Evolutionary conservation across 2,329 filamentous ascomycete species (phyloP), one percentile per base, ranked within the genome.

Genomic region (Trichoderma oligosporum): DNA sequence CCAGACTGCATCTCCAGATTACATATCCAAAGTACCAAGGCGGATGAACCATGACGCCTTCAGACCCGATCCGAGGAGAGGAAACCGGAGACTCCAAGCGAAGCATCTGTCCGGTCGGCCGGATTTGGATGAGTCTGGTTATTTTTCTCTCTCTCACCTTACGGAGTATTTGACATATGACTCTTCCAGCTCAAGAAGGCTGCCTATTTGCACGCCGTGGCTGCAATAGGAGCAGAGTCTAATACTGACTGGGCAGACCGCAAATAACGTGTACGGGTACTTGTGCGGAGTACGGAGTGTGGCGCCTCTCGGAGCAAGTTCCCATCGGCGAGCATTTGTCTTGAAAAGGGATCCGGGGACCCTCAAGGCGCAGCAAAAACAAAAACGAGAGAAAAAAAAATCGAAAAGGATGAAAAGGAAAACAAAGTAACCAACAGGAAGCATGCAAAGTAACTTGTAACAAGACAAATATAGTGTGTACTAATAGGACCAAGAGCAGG

Each of bases 81-180:
- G 42, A 25, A 46, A 36, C 39, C 16, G n/a, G 35, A 20, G 39
- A 33, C 20, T 5, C 46, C 31, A 27, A 49, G 29, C 18, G 46
- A 44, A 8, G 38, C 20, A 20, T 47, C 44, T 33, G 44, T 18
- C 31, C 27, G 31, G n/a, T n/a, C n/a, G n/a, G n/a, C n/a, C n/a
- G n/a, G n/a, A n/a, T n/a, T n/a, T n/a, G n/a, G n/a, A n/a, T n/a
- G n/a, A n/a, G 44, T 46, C 44, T 46, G 42, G 27, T 24, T 46
- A 4, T 42, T 22, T 4, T 42, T 9, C 39, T 42, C 39, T 42
- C n/a, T n/a, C 39, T 24, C 27, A 22, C 22, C 9, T n/a, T n/a
- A n/a, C n/a, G n/a, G n/a, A n/a, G n/a, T n/a, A 12, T 48, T 54
- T 57, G 55, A 45, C 47, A 57, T 46, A 38, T 39, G 55, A 57